Percentiles rank a stretch among this genome's conserved stretches.
phyloP scores from a whole-genome alignment of 495 filamentous ascomycete genomes.

The Bombardia bombarda region DNA sequence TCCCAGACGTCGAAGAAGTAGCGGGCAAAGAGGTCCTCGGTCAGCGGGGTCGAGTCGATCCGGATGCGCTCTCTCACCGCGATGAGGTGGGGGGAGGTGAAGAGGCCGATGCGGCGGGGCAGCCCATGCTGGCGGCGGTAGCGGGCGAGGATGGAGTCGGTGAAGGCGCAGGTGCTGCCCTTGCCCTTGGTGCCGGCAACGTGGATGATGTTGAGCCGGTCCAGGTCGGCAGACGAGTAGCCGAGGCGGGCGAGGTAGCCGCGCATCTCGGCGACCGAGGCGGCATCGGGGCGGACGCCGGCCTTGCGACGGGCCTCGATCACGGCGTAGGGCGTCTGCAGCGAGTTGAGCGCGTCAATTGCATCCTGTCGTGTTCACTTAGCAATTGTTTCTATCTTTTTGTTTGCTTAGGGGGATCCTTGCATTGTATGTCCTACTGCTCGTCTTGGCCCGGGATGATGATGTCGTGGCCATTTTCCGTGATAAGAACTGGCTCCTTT shows the following conservation, averaged over 20 bases:
- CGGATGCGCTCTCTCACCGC: constrained; percentile 84
- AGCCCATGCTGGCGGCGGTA: constrained; percentile 24
- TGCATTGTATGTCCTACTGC: constrained; percentile 17
- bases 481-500: not conserved
- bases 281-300: constrained; percentile 57
- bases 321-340: constrained; percentile 78
- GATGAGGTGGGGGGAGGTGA: constrained; percentile 82
- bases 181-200: constrained; percentile 94
- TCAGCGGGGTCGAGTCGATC: constrained; percentile 68
- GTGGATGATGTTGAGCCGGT: constrained; percentile 68
- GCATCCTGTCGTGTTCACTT: too few relatives aligned
- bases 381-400: too few relatives aligned
- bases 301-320: constrained; percentile 67
- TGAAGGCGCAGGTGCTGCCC: constrained; percentile 69
- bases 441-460: not conserved
- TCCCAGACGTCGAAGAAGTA: constrained; percentile 93
- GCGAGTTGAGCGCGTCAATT: constrained; percentile 75
- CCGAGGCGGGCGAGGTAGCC: constrained; percentile 70
- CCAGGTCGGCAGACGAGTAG: constrained; percentile 66
- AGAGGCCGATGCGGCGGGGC: constrained; percentile 62
- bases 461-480: too few relatives aligned
- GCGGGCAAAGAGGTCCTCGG: constrained; percentile 65
- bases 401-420: too few relatives aligned
- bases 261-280: constrained; percentile 66
- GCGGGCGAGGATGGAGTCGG: constrained; percentile 44